Evolutionary conservation across 768 basidiomycete genomes (phyloP).

Genomic region (Amanita molliuscula): DNA sequence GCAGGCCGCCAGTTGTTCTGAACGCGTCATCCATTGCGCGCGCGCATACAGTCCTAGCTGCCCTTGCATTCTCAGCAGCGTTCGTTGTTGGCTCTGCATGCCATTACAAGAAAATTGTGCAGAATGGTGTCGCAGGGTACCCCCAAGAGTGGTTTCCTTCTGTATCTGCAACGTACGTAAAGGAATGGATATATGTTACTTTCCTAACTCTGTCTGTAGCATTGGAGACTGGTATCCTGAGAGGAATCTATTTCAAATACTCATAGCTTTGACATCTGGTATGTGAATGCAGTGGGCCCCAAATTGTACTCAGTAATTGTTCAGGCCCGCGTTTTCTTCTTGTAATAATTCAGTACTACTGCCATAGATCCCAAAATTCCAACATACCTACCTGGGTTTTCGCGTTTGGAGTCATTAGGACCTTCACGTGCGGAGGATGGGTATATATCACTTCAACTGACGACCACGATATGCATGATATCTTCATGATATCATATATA

Average conservation of each 20-base stretch:
- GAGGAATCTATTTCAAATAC: slow-evolving; percentile 73
- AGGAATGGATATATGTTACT: slow-evolving; percentile 1
- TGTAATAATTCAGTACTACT: slow-evolving; percentile 51
- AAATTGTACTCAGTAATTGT: background rate
- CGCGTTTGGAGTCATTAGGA: slow-evolving; percentile 56
- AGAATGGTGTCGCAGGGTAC: slow-evolving; percentile 74
- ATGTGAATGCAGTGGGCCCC: slow-evolving; percentile 7
- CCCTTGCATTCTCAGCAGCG: slow-evolving; percentile 54
- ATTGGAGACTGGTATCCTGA: slow-evolving; percentile 92
- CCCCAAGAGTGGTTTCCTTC: slow-evolving; percentile 90
- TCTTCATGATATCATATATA: slow-evolving; percentile 84
- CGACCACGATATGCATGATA: slow-evolving; percentile 75
- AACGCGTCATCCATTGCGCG: slow-evolving; percentile 48
- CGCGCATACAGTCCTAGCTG: slow-evolving; percentile 56
- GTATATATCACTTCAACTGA: slow-evolving; percentile 83
- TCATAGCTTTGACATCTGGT: slow-evolving; percentile 81
- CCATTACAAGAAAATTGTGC: slow-evolving; percentile 81
- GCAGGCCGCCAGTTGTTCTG: slow-evolving; percentile 15
- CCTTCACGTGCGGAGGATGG: slow-evolving; percentile 84
- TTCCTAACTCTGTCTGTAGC: slow-evolving; percentile 24
- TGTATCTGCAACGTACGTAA: slow-evolving; percentile 70
- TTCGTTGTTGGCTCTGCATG: slow-evolving; percentile 52
- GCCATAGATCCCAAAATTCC: slow-evolving; percentile 34
- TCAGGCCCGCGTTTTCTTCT: slow-evolving; percentile 68
- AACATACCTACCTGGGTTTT: slow-evolving; percentile 43